Conservation (phyloP, 805 yeast genomes). For the Cyberlindnera maritima region DNA sequence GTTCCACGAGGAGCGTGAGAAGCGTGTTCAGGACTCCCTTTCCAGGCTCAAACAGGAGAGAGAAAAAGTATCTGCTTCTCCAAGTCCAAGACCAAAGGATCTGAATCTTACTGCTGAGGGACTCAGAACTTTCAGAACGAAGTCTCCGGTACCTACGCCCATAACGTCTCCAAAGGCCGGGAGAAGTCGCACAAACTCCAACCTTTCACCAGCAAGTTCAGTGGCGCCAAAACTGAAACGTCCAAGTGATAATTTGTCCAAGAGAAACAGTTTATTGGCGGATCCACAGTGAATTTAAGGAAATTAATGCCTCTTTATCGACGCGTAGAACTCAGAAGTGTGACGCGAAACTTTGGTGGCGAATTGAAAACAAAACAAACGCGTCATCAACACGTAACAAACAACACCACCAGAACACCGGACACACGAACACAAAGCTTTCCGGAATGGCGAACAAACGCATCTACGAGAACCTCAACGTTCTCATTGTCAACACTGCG, state of each 20-base stretch:
- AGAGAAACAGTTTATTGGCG: slow-evolving; percentile 18
- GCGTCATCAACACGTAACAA: not conserved
- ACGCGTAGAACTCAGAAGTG: too few species aligned
- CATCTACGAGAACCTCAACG: slow-evolving; percentile 22
- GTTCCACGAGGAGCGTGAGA: slow-evolving; percentile 15
- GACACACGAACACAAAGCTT: too few species aligned
- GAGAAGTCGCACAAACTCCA: slow-evolving; percentile 19
- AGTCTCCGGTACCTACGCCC: slow-evolving; percentile 23
- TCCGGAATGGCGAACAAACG: slow-evolving; percentile 13
- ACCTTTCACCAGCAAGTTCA: slow-evolving; percentile 4
- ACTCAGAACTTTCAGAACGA: slow-evolving; percentile 24
- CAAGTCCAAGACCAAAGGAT: slow-evolving; percentile 5
- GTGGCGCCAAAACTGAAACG: slow-evolving; percentile 14
- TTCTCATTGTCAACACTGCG: slow-evolving; percentile 22
- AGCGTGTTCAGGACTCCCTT: slow-evolving; percentile 20
- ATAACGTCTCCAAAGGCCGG: slow-evolving; percentile 18
- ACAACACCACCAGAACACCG: too few species aligned
- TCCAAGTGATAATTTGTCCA: slow-evolving; percentile 22
- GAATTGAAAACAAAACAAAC: slow-evolving; percentile 8
- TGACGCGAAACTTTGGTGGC: slow-evolving; percentile 1
- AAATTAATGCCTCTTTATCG: too few species aligned
- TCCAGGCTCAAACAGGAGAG: slow-evolving; percentile 10
- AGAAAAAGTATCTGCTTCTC: slow-evolving; percentile 6
- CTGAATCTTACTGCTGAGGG: slow-evolving; percentile 17
- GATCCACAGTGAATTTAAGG: slow-evolving; percentile 1